Conservation (phyloP, 2,329 filamentous ascomycete species). For the Curvularia sp. region DNA sequence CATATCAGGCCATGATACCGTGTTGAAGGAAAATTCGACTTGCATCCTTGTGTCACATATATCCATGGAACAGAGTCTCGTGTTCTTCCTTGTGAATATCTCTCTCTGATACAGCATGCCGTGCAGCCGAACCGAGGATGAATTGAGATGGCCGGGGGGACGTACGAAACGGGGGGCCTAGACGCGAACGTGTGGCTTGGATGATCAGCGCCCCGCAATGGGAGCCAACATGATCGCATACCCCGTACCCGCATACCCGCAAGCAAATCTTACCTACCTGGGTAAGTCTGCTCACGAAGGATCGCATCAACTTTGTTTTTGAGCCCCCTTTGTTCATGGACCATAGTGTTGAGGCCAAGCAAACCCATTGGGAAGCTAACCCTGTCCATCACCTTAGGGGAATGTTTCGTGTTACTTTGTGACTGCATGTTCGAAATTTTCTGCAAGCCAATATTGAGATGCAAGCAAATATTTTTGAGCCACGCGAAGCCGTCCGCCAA, state of each 20-base stretch:
- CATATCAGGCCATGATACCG: conserved; percentile 6
- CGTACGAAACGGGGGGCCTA: not conserved
- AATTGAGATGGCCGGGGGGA: conserved; percentile 1
- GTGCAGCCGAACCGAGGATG: not conserved
- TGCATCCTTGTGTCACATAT: not conserved
- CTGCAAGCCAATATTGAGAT: not conserved
- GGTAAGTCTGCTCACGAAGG: not conserved
- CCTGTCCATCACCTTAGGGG: not conserved
- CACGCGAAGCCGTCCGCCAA: conserved; percentile 1
- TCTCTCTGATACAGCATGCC: not conserved
- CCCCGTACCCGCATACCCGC: not conserved
- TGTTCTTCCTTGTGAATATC: conserved; percentile 1
- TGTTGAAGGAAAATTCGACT: not conserved
- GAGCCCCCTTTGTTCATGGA: not conserved
- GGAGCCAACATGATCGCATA: not conserved
- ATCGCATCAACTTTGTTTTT: not conserved
- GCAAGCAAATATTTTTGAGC: not conserved
- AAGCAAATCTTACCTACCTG: not conserved
- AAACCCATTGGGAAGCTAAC: not conserved
- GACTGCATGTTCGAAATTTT: not conserved
- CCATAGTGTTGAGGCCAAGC: not conserved
- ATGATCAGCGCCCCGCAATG: conserved; percentile 4
- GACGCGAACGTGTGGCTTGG: not conserved
- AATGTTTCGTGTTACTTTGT: not conserved
- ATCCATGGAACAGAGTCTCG: conserved; percentile 1